Evolutionary conservation across 352 stramenopile species (phyloP), one percentile per base, ranked within the genome.

Genomic region (Globisporangium emineosum): DNA sequence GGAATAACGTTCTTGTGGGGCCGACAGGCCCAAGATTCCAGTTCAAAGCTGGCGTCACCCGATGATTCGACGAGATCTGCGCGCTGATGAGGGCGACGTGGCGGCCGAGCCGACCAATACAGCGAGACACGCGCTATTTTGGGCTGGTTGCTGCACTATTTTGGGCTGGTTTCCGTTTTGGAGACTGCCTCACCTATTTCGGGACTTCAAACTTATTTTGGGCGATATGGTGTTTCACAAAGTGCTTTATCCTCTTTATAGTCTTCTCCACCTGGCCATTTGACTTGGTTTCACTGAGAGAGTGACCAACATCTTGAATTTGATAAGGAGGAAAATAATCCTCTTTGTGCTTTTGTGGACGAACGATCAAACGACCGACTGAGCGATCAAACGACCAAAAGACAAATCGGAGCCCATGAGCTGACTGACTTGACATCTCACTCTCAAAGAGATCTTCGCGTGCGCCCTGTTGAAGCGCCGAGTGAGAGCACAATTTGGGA

Each of bases 1-100:
- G 29, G 30, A 43, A 35, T 45, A 58, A 58, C 17, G 30, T 58
- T 58, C 52, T 58, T 58, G 52, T 58, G 52, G 51, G n/a, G 8
- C 17, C 29, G 40, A 47, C 40, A 47, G 17, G 15, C 40, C 17
- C 6, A 47, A 7, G 9, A 21, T 23, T 45, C 37, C 10, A 37
- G 32, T 40, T 40, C 37, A 12, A 43, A 8, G 17, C 51, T 42
- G 27, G 25, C 25, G 49, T 30, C 47, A 53, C 10, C 10, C 10
- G 23, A 29, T 55, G 23, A 35, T 35, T 57, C 17, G 29, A 27
- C 8, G 29, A 42, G n/a, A 57, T 37, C 12, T 12, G 27, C 25
- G 27, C 17, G 27, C 27, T 43, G 52, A 58, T 23, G 52, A 58
- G 9, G 52, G 30, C 52, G 30, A 58, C 52, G 52, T 58, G 30